phyloP scores from a whole-genome alignment of 768 basidiomycete species.

The Scleroderma bovista region DNA sequence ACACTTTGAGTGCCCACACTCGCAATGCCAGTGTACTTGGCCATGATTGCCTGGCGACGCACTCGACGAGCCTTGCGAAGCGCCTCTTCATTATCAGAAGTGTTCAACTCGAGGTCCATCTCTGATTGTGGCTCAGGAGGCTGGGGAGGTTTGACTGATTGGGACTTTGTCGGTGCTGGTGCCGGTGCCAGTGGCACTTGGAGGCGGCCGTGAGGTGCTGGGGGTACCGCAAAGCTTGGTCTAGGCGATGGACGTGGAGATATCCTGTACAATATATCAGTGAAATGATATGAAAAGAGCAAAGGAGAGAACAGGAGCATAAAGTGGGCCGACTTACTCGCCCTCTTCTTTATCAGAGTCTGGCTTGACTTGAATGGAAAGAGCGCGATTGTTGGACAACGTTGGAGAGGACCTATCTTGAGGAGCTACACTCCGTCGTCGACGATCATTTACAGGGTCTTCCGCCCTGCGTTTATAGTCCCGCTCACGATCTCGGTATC shows the following conservation, averaged over 20 bases:
- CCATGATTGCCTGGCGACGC: slow-evolving; percentile 69
- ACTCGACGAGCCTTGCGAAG: slow-evolving; percentile 65
- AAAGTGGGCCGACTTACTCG: slow-evolving; percentile 65
- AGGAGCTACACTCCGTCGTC: slow-evolving; percentile 15
- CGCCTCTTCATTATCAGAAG: slow-evolving; percentile 47
- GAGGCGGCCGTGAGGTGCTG: neutral
- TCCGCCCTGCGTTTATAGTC: slow-evolving; percentile 28
- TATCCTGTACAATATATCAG: slow-evolving; percentile 40
- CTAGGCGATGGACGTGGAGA: slow-evolving; percentile 47
- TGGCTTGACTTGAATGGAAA: slow-evolving; percentile 13
- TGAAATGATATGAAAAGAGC: slow-evolving; percentile 1
- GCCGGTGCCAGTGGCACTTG: slow-evolving; percentile 6
- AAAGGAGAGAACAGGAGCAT: neutral
- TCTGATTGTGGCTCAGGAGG: slow-evolving; percentile 33
- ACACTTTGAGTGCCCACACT: slow-evolving; percentile 36
- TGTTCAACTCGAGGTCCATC: slow-evolving; percentile 52
- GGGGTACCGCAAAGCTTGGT: slow-evolving; percentile 4
- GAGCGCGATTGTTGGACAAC: slow-evolving; percentile 17
- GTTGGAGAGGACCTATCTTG: slow-evolving; percentile 7
- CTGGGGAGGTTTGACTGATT: slow-evolving; percentile 10
- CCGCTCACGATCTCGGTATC: slow-evolving; percentile 4
- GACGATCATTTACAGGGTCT: slow-evolving; percentile 23
- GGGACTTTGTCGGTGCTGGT: slow-evolving; percentile 19
- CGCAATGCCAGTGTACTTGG: slow-evolving; percentile 57
- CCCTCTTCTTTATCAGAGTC: slow-evolving; percentile 81